Conservation (phyloP, 2,329 filamentous ascomycete genomes). For the Fusarium nisikadoi region DNA sequence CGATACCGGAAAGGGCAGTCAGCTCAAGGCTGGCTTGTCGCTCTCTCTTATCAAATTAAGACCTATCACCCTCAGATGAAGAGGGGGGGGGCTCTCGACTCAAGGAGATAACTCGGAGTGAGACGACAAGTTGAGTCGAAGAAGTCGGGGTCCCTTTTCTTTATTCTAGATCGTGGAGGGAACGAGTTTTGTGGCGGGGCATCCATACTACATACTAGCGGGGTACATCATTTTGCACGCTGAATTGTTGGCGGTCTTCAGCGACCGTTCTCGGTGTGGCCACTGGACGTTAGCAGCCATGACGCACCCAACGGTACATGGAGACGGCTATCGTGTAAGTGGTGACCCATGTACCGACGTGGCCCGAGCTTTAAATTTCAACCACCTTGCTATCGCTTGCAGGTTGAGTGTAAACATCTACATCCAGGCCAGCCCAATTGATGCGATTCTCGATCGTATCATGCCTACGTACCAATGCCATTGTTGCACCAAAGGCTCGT, state of each 20-base stretch:
- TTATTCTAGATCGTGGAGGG: slow-evolving; percentile 27
- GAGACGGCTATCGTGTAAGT: slow-evolving; percentile 30
- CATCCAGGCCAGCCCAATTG: slow-evolving; percentile 2
- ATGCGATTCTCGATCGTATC: slow-evolving; percentile 40
- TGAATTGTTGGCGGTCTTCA: slow-evolving; percentile 4
- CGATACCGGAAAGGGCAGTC: slow-evolving; percentile 7
- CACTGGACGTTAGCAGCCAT: slow-evolving; percentile 22
- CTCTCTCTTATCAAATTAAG: slow-evolving; percentile 18
- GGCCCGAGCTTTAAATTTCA: slow-evolving; percentile 39
- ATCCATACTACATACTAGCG: slow-evolving; percentile 28
- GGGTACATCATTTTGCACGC: slow-evolving; percentile 31
- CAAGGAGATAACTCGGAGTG: slow-evolving; percentile 37
- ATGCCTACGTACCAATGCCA: slow-evolving; percentile 46
- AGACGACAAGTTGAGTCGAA: slow-evolving; percentile 7
- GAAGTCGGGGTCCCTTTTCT: slow-evolving; percentile 15
- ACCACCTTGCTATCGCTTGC: neutral
- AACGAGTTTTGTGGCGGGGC: slow-evolving; percentile 46
- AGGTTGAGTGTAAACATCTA: neutral
- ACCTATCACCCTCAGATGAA: neutral
- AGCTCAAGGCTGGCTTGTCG: neutral
- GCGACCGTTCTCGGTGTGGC: slow-evolving; percentile 34
- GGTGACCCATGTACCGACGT: slow-evolving; percentile 34
- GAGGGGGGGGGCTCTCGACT: neutral
- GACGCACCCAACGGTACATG: slow-evolving; percentile 37
- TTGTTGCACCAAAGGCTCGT: slow-evolving; percentile 45